These are phyloP conservation scores for Fusarium agapanthi DNA, from an alignment of 2,329 filamentous ascomycete species.

Conservation along the genomic window DNA sequence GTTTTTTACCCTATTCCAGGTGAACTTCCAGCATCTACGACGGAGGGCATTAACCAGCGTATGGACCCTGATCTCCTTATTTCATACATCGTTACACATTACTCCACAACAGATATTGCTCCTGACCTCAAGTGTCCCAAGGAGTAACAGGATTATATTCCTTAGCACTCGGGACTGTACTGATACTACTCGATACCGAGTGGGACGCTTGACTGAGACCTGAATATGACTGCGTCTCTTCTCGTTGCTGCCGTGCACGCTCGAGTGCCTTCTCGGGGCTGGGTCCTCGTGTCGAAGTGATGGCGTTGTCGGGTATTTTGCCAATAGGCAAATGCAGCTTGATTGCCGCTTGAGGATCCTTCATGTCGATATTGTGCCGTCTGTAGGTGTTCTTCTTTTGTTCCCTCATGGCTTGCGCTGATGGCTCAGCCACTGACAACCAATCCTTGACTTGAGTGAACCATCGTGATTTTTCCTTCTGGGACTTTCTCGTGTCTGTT, in stretches of 20 bases:
- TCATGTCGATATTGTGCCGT: conserved; percentile 54
- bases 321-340: conserved; percentile 59
- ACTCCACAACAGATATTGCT: background rate
- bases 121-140: conserved; percentile 41
- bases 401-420: conserved; percentile 57
- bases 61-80: background rate
- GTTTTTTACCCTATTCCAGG: background rate
- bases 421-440: conserved; percentile 60
- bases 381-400: conserved; percentile 55
- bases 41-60: conserved; percentile 14
- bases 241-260: conserved; percentile 47
- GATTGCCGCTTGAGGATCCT: conserved; percentile 54
- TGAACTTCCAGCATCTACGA: conserved; percentile 10
- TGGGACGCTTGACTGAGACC: conserved; percentile 39
- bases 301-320: conserved; percentile 55
- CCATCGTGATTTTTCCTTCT: conserved; percentile 48
- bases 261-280: conserved; percentile 55
- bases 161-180: conserved; percentile 43
- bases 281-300: conserved; percentile 57
- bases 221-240: conserved; percentile 42
- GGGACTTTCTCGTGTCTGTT: conserved; percentile 34
- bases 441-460: conserved; percentile 57
- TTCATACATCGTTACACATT: conserved; percentile 21
- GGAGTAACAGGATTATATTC: conserved; percentile 46
- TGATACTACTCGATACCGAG: conserved; percentile 51